phyloP scores from a whole-genome alignment of 768 basidiomycete species.

The Boletus sp. region DNA sequence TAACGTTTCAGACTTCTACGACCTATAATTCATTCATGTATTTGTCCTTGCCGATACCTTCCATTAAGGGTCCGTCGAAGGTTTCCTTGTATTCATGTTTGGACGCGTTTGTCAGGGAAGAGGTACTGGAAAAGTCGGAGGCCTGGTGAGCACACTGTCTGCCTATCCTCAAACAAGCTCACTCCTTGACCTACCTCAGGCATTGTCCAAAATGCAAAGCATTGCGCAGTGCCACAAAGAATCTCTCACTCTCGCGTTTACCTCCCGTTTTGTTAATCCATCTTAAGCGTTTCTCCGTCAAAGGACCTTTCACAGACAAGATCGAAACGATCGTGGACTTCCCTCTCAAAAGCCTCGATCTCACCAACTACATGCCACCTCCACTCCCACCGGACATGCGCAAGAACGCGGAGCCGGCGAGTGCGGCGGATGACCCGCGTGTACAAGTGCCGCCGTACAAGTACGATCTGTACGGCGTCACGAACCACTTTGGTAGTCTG shows the following conservation, averaged over 20 bases:
- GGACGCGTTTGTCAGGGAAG: slow-evolving; percentile 85
- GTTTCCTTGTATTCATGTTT: slow-evolving; percentile 78
- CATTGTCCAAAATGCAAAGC: slow-evolving; percentile 93
- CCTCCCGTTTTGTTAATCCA: slow-evolving; percentile 92
- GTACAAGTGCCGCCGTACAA: slow-evolving; percentile 82
- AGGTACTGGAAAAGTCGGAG: slow-evolving; percentile 88
- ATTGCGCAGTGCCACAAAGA: slow-evolving; percentile 82
- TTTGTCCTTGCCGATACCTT: slow-evolving; percentile 84
- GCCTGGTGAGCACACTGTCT: slow-evolving; percentile 65
- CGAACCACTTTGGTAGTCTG: slow-evolving; percentile 93
- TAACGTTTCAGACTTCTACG: slow-evolving; percentile 74
- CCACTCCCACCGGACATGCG: slow-evolving; percentile 65
- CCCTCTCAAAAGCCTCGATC: slow-evolving; percentile 59
- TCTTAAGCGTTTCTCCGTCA: slow-evolving; percentile 87
- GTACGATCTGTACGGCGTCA: slow-evolving; percentile 94
- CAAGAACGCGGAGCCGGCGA: slow-evolving; percentile 37
- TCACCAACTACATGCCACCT: slow-evolving; percentile 83
- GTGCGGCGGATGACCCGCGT: slow-evolving; percentile 63
- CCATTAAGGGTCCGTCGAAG: slow-evolving; percentile 49
- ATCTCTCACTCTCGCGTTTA: slow-evolving; percentile 83
- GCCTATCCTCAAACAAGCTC: not conserved
- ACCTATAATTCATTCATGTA: slow-evolving; percentile 98
- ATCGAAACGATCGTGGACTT: slow-evolving; percentile 94
- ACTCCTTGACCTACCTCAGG: slow-evolving; percentile 43
- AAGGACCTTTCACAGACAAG: slow-evolving; percentile 93